These are phyloP conservation scores for Lichtheimia ornata DNA, from an alignment of 371 early-diverging fungal genomes.

Conservation along the genomic window DNA sequence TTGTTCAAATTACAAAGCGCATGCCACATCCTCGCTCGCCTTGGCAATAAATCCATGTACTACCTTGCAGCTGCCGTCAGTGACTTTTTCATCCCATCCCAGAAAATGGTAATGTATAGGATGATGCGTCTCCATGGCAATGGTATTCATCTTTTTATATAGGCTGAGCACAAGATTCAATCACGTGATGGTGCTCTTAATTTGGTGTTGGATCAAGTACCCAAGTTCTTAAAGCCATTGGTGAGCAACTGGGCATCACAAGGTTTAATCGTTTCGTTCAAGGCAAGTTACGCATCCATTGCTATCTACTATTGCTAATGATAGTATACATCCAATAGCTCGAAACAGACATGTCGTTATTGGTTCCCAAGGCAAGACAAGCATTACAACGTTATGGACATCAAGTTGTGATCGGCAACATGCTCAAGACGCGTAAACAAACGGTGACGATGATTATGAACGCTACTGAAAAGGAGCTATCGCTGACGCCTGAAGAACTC, in stretches of 20 bases:
- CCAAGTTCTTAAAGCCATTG: slow-evolving; percentile 92
- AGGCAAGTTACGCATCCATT: slow-evolving; percentile 50
- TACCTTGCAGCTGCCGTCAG: slow-evolving; percentile 98
- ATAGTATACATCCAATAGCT: slow-evolving; percentile 44
- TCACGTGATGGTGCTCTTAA: slow-evolving; percentile 83
- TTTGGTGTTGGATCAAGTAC: slow-evolving; percentile 91
- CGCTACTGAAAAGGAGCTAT: slow-evolving; percentile 58
- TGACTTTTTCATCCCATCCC: slow-evolving; percentile 94
- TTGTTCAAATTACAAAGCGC: slow-evolving; percentile 84
- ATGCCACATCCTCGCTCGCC: slow-evolving; percentile 64
- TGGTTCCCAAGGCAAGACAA: slow-evolving; percentile 80
- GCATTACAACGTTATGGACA: slow-evolving; percentile 91
- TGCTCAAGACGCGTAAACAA: slow-evolving; percentile 85
- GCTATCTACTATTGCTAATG: slow-evolving; percentile 1
- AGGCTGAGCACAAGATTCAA: slow-evolving; percentile 96
- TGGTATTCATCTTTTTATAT: not conserved
- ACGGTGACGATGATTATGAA: slow-evolving; percentile 77
- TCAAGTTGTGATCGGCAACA: slow-evolving; percentile 96
- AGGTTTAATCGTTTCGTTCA: slow-evolving; percentile 94
- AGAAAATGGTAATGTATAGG: slow-evolving; percentile 74
- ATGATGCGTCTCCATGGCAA: not conserved
- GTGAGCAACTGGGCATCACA: slow-evolving; percentile 89
- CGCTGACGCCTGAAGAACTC: slow-evolving; percentile 65
- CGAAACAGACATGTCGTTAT: slow-evolving; percentile 87
- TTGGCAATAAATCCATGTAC: slow-evolving; percentile 80